Base-by-base conservation (phyloP, 139 green algal genomes). In the Chlamydomonas schloesseri region DNA sequence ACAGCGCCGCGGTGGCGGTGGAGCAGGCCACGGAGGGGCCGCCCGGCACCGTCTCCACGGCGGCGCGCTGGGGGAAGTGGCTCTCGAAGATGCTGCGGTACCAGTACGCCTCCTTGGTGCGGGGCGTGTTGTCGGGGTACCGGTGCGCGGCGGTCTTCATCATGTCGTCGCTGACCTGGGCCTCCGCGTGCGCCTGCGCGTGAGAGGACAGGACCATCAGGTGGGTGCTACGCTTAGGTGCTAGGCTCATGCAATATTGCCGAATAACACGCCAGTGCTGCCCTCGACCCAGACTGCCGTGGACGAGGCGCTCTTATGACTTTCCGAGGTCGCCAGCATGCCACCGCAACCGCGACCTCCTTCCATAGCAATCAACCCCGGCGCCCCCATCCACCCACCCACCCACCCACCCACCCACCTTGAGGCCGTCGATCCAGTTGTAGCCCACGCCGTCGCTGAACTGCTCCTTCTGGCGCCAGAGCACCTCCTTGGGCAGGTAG, bases 391-490 rank as follows among this genome's bases (percentile, higher is more conserved):
- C n/a, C n/a, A n/a, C n/a, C n/a, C n/a, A n/a, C n/a, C n/a, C n/a
- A n/a, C n/a, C n/a, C n/a, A n/a, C n/a, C n/a, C n/a, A n/a, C n/a
- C n/a, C n/a, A n/a, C n/a, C n/a, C 24, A 75, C 92, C 90, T 93
- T 93, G 26, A 94, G 84, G 6, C 91, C 91, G 64, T 94, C 91
- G 29, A 94, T 94, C 92, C 92, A 94, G 76, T 47, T 90, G 92
- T 94, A 94, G 33, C 92, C 92, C 36, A 93, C 95, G 75, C 97
- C 98, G 88, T 99, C 98, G 42, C 81, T 95, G 95, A 99, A 99
- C 96, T 99, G 98, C 95, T 99, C 98, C 91, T 99, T 99, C 91
- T 99, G 98, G 28, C 98, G 91, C 93, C 93, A 99, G 71, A 99
- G 92, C 88, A 98, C 95, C 71, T 87, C 82, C 36, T 13, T 11